Evolutionary conservation across 2,329 filamentous ascomycete genomes (phyloP).

Genomic region (Alternaria hordeiaustralica): DNA sequence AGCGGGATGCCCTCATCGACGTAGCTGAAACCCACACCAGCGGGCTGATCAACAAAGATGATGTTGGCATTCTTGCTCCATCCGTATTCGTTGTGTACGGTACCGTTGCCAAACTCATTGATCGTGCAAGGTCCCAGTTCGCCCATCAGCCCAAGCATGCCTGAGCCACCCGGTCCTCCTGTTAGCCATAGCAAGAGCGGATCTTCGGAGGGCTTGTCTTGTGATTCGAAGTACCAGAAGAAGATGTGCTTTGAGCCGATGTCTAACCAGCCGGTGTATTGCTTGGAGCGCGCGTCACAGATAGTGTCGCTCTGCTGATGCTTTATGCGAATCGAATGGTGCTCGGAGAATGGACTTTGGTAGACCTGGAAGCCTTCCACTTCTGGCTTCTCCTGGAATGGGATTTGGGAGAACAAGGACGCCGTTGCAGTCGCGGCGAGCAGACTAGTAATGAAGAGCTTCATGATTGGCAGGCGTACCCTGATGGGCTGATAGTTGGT

Average conservation of each 20-base stretch:
- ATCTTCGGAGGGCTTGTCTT: slow-evolving; percentile 45
- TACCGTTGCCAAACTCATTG: slow-evolving; percentile 48
- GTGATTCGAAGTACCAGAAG: slow-evolving; percentile 56
- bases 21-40: slow-evolving; percentile 50
- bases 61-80: slow-evolving; percentile 48
- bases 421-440: slow-evolving; percentile 14
- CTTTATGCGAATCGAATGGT: slow-evolving; percentile 45
- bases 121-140: slow-evolving; percentile 50
- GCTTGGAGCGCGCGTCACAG: slow-evolving; percentile 44
- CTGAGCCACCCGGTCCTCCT: slow-evolving; percentile 48
- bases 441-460: slow-evolving; percentile 15
- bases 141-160: slow-evolving; percentile 47
- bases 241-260: slow-evolving; percentile 53
- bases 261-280: slow-evolving; percentile 48
- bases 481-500: background rate
- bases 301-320: slow-evolving; percentile 41
- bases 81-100: slow-evolving; percentile 48
- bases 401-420: slow-evolving; percentile 32
- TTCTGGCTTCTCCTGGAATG: slow-evolving; percentile 38
- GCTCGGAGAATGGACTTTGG: slow-evolving; percentile 38
- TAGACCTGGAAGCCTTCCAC: slow-evolving; percentile 39
- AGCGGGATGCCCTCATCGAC: slow-evolving; percentile 44
- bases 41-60: slow-evolving; percentile 49
- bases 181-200: slow-evolving; percentile 52
- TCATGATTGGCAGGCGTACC: slow-evolving; percentile 19